Evolutionary conservation across 495 filamentous ascomycete genomes (phyloP), one percentile per base, ranked within the genome.

Genomic region (Tuber calosporum): DNA sequence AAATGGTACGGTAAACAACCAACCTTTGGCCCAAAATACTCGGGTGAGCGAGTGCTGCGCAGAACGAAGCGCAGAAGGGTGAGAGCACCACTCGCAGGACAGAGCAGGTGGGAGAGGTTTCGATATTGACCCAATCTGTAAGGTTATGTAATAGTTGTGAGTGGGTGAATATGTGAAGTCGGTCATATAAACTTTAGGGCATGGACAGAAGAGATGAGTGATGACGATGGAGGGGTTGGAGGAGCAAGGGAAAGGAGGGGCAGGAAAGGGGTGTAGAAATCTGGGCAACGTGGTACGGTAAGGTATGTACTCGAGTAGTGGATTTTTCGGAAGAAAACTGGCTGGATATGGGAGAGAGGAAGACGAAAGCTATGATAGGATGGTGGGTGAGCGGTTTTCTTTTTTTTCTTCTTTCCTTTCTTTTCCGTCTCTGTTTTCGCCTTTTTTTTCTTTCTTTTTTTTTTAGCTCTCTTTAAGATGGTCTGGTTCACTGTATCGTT

Each of bases 21-120:
- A 77, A 77, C 76, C 76, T 77, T 67, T 77, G 74, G 37, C 70
- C 70, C 70, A 69, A 68, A 77, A 77, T 67, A 77, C 76, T 77
- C 76, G 74, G 38, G 76, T 77, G 76, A 77, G 76, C 67, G 76
- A 77, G 76, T 77, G 74, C 76, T 77, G 74, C 76, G 76, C 76
- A 70, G 76, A 77, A 77, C 74, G 76, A 77, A 77, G 76, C 76
- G 76, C 76, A 48, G 74, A 77, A 69, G 74, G 76, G 73, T 77
- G 76, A 58, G 76, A 77, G 75, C 76, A 77, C 76, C 76, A 77
- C 76, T 77, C 76, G 76, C 76, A n/a, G 67, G 76, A 77, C 41
- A 77, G 48, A 42, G 70, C 67, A 67, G 67, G 70, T 42, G 74
- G 74, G 39, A 41, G 43, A 62, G 69, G 62, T 36, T 70, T 39